Conservation (phyloP, 179 eudicot species). For the Actinidia polygama region DNA sequence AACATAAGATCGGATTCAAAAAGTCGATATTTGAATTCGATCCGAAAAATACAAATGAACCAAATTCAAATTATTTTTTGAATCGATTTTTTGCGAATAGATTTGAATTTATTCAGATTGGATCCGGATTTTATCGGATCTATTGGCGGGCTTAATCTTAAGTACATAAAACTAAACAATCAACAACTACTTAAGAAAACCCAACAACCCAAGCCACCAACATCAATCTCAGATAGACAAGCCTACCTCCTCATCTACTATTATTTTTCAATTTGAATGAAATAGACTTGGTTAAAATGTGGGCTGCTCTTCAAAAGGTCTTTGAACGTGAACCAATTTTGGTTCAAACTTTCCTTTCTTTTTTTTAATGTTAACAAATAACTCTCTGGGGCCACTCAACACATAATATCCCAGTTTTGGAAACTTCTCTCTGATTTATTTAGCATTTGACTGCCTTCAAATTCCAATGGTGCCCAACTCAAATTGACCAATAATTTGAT, state of each 20-base stretch:
- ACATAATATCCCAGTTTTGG: neutral
- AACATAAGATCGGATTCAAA: no score
- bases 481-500: conserved; percentile 8
- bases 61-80: no score
- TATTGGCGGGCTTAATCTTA: no score
- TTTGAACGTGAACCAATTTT: neutral
- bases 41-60: no score
- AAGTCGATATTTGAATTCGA: no score
- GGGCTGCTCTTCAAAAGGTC: neutral
- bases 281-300: neutral
- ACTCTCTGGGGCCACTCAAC: neutral
- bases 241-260: neutral
- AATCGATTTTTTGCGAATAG: no score
- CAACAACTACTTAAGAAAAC: no score
- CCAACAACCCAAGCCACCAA: no score
- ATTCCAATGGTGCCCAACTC: conserved; percentile 22
- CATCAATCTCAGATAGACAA: neutral
- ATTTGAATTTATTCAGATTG: no score
- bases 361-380: neutral
- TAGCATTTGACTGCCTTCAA: neutral
- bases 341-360: neutral
- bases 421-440: neutral
- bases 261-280: neutral
- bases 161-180: no score
- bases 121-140: no score